These are phyloP conservation scores for Cudoniella acicularis DNA, from an alignment of 495 filamentous ascomycete species.

Conservation along the genomic window DNA sequence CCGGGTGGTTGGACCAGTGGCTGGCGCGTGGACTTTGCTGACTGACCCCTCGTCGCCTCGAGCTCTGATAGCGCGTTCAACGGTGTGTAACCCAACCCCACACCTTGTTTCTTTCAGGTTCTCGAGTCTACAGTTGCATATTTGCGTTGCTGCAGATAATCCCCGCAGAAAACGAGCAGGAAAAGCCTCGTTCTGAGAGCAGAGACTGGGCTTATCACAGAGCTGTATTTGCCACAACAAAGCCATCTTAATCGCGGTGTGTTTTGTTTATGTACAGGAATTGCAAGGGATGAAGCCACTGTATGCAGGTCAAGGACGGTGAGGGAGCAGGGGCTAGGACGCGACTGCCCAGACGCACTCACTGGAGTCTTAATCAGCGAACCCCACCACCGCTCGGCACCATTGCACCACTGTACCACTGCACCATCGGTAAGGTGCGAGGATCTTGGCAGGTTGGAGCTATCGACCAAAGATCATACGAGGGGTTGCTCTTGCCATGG, in stretches of 20 bases:
- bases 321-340: no score
- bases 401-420: no score
- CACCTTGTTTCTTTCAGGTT: background rate
- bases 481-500: no score
- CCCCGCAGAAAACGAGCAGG: background rate
- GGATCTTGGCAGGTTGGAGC: background rate
- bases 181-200: no score
- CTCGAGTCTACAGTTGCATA: no score
- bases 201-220: background rate
- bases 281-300: no score
- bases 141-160: background rate
- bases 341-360: no score
- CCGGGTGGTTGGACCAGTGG: background rate
- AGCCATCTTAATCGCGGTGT: background rate
- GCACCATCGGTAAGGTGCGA: no score
- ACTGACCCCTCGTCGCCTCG: background rate
- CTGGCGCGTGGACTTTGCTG: background rate
- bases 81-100: background rate
- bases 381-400: background rate
- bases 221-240: background rate
- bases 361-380: no score
- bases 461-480: background rate
- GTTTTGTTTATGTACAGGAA: background rate
- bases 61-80: background rate
- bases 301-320: no score